Base-by-base conservation (phyloP, 108 stramenopile species). In the Cyclotella kingstonii region DNA sequence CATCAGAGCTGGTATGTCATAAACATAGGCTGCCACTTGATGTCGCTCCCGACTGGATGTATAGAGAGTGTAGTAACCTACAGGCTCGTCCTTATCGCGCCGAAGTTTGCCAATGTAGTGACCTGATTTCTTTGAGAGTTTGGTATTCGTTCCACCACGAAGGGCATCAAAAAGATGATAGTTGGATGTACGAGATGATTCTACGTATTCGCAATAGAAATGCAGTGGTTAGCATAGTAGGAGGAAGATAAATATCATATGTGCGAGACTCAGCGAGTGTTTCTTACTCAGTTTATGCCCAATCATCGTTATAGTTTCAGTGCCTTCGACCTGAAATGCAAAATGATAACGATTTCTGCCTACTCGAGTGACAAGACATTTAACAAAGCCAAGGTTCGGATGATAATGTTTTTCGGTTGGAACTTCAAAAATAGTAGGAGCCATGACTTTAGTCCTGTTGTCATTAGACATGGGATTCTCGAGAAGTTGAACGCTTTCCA, bases 61-160 rank as follows among this genome's bases (percentile, higher is more conserved):
- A 39, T 73, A 73, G 5, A 73, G 50, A 23, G 66, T 73, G 34
- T 68, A 55, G 26, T 59, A 62, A 38, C 81, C 78, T 8, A 65
- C 76, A 12, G 66, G 73, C 40, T 77, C 70, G 41, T 56, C 81
- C 22, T 64, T 60, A 10, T 76, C 63, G 3, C 57, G 68, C 18
- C 81, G 52, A 10, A 87, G 63, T 38, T 89, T 87, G 1, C 88
- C 85, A 11, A 87, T 60, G 76, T 86, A 87, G 34, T 87, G 83
- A 3, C 86, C 84, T 0, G 66, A 47, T 51, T 87, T 89, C 58
- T 88, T 88, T 5, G 76, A 56, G 8, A 88, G 66, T 18, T 83
- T 81, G 39, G 63, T 43, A 39, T 54, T 51, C 46, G 46, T 63
- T 0, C 76, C 80, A 22, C 77, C 86, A 5, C 86, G 56, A 22